Evolutionary conservation across 805 yeast species (phyloP).

Genomic region (Lipomyces japonicus): DNA sequence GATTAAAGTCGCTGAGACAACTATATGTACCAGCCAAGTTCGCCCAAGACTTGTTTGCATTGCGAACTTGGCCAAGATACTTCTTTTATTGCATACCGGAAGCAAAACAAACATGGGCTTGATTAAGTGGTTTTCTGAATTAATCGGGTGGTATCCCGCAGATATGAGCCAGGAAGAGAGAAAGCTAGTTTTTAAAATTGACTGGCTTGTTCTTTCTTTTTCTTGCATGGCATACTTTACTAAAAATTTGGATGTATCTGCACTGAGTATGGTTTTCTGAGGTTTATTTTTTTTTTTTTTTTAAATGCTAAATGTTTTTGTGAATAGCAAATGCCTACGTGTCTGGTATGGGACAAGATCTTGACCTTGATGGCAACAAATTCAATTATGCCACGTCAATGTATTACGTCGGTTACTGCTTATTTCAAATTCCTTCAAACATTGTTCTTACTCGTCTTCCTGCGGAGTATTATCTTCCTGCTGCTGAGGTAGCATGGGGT

Average conservation of each 20-base stretch:
- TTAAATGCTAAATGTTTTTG: constrained; percentile 35
- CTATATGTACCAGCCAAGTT: no score
- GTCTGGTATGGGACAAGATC: constrained; percentile 56
- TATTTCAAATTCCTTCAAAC: constrained; percentile 43
- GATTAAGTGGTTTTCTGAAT: constrained; percentile 4
- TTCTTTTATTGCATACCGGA: no score
- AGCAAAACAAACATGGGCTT: background rate
- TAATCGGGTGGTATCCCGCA: constrained; percentile 16
- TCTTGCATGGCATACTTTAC: constrained; percentile 64
- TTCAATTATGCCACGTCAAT: constrained; percentile 47
- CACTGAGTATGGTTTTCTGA: no score
- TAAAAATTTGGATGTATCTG: constrained; percentile 59
- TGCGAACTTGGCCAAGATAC: no score
- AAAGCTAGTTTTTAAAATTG: constrained; percentile 51
- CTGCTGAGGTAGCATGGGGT: constrained; percentile 43
- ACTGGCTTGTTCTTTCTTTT: constrained; percentile 52
- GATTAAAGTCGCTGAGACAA: no score
- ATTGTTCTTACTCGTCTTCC: constrained; percentile 36
- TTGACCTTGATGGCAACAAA: constrained; percentile 61
- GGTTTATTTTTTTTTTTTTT: background rate
- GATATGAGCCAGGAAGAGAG: constrained; percentile 44
- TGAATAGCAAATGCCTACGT: constrained; percentile 67
- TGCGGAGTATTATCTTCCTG: constrained; percentile 44
- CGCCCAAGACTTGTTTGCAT: no score
- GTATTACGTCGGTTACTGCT: constrained; percentile 34